phyloP scores from a whole-genome alignment of 78 protist genomes.

The Dictyostelium intermedium region DNA sequence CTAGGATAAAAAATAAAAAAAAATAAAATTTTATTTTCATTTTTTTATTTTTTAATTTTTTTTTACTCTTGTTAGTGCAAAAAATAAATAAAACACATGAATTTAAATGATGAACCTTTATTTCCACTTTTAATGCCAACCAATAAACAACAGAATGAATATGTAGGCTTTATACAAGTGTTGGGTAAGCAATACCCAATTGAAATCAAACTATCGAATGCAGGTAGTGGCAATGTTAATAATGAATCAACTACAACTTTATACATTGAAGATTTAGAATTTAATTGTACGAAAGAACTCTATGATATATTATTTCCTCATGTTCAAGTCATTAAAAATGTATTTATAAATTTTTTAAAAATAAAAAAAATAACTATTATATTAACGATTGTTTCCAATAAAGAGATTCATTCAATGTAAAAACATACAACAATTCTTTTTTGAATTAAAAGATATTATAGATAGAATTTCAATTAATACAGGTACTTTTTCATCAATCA shows the following conservation, averaged over 20 bases:
- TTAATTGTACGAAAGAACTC: constrained; percentile 25
- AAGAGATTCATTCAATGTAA: constrained; percentile 50
- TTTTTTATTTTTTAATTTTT: too few species aligned
- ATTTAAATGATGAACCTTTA: background rate
- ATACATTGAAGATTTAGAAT: constrained; percentile 31
- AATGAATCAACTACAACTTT: background rate
- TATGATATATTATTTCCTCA: background rate
- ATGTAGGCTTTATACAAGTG: constrained; percentile 16
- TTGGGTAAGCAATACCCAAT: constrained; percentile 40
- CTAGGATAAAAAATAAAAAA: too few species aligned
- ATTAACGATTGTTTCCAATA: background rate
- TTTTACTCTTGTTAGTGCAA: too few species aligned
- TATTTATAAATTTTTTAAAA: background rate
- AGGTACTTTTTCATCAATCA: constrained; percentile 1
- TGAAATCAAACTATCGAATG: constrained; percentile 9
- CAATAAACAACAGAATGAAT: constrained; percentile 15
- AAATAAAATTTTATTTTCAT: too few species aligned
- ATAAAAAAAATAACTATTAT: too few species aligned
- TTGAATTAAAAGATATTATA: constrained; percentile 55
- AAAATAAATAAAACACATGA: background rate
- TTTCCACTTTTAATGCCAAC: constrained; percentile 47
- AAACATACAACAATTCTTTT: constrained; percentile 55
- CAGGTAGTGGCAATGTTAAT: too few species aligned
- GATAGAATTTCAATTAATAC: constrained; percentile 2
- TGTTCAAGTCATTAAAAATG: constrained; percentile 11